A percentile compares a stretch with the other conserved stretches of the same genome.
These are phyloP conservation scores for Glycyrrhiza uralensis DNA, from an alignment of 306 rosid species.

Conservation along the genomic window DNA sequence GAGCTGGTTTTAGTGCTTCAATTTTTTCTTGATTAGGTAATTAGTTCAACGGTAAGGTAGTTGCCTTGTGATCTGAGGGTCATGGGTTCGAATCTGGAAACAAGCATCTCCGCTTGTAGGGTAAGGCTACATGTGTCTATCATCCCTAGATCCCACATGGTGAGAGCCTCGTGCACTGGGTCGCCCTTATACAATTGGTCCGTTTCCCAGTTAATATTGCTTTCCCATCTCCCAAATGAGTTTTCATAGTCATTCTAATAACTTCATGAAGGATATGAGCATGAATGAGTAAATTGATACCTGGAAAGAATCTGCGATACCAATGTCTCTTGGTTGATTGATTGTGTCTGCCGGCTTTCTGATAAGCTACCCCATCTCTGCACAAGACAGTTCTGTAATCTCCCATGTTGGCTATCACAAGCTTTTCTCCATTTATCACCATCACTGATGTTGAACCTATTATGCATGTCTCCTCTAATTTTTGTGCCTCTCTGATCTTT, in stretches of 20 bases:
- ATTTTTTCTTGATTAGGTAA: background rate
- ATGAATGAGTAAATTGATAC: too few relatives aligned
- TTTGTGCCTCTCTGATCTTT: constrained; percentile 38
- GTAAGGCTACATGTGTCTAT: too few relatives aligned
- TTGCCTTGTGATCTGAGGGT: background rate
- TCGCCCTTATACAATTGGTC: background rate
- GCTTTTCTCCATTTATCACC: constrained; percentile 67
- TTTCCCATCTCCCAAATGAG: background rate
- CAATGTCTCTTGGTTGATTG: constrained; percentile 40
- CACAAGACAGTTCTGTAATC: constrained; percentile 72
- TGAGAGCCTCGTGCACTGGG: background rate
- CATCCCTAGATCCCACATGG: too few relatives aligned
- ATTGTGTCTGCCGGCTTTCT: constrained; percentile 29
- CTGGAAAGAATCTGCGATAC: constrained; percentile 54
- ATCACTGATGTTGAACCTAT: constrained; percentile 65
- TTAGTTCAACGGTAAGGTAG: background rate
- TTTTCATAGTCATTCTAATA: background rate
- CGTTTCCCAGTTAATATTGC: background rate
- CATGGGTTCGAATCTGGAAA: background rate
- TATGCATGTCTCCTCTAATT: constrained; percentile 30
- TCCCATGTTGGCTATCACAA: constrained; percentile 72
- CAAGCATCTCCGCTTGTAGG: too few relatives aligned
- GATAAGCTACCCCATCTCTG: constrained; percentile 70
- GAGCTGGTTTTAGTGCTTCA: background rate
- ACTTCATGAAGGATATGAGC: background rate